A percentile compares a stretch with the other conserved stretches of the same genome.
These are phyloP conservation scores for Acer campestre DNA, from an alignment of 345 rosid genomes.

Conservation along the genomic window DNA sequence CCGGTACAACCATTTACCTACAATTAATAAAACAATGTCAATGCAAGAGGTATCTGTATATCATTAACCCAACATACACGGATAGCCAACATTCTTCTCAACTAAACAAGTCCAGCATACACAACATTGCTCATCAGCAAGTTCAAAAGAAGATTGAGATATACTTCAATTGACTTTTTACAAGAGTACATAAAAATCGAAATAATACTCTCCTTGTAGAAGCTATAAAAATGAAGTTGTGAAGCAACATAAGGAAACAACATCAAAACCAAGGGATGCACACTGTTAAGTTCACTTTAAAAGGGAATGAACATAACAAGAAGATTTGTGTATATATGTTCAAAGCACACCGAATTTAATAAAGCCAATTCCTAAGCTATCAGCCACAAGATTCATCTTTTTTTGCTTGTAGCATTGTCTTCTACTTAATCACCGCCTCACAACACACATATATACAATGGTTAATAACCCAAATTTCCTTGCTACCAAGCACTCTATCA, in stretches of 20 bases:
- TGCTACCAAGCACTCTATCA: not conserved
- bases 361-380: not conserved
- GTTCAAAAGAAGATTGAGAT: too few species aligned
- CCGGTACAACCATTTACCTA: conserved; percentile 92
- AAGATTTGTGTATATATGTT: too few species aligned
- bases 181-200: not conserved
- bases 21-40: conserved; percentile 6
- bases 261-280: not conserved
- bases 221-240: not conserved
- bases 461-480: not conserved
- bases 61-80: not conserved
- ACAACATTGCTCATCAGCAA: too few species aligned
- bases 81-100: not conserved
- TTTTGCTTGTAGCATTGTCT: too few species aligned
- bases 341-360: too few species aligned
- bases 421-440: not conserved
- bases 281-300: not conserved
- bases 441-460: not conserved
- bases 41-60: not conserved
- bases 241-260: not conserved
- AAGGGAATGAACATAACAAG: too few species aligned
- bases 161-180: too few species aligned
- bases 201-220: not conserved
- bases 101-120: not conserved
- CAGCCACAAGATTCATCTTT: too few species aligned